phyloP scores from a whole-genome alignment of 2,329 filamentous ascomycete species.

The Aspergillus sp. region DNA sequence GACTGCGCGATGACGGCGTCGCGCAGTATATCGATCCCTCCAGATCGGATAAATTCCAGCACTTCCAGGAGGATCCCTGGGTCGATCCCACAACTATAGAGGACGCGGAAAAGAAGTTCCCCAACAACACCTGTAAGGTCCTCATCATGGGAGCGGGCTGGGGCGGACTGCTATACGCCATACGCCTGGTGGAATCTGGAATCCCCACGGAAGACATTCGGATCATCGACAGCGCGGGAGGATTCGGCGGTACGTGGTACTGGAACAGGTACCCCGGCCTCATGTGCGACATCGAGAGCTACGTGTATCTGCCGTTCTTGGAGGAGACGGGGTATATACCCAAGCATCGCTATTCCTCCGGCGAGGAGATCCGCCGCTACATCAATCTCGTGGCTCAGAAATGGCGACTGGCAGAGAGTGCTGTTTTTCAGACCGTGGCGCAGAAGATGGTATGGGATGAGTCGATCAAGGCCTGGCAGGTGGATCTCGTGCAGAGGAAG shows the following conservation, averaged over 20 bases:
- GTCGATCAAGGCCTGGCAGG: too few relatives aligned
- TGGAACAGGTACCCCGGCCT: slow-evolving; percentile 51
- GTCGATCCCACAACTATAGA: too few relatives aligned
- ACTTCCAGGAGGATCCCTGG: too few relatives aligned
- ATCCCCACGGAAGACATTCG: slow-evolving; percentile 7
- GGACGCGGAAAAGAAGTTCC: too few relatives aligned
- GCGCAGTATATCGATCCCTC: too few relatives aligned
- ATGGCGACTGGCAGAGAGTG: slow-evolving; percentile 42
- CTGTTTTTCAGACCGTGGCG: slow-evolving; percentile 18
- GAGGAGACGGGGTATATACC: slow-evolving; percentile 17
- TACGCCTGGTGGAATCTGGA: slow-evolving; percentile 1
- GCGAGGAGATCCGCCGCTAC: slow-evolving; percentile 10
- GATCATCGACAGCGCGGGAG: slow-evolving; percentile 10
- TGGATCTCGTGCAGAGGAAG: too few relatives aligned
- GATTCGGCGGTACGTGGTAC: slow-evolving; percentile 38
- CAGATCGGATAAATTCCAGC: too few relatives aligned
- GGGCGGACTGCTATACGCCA: slow-evolving; percentile 13
- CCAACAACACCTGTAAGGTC: not conserved
- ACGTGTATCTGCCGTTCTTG: slow-evolving; percentile 22
- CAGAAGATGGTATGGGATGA: too few relatives aligned
- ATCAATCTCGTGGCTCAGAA: slow-evolving; percentile 23
- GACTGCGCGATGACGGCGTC: too few relatives aligned
- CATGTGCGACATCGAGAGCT: slow-evolving; percentile 59
- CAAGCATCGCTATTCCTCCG: slow-evolving; percentile 5
- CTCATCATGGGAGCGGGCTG: slow-evolving; percentile 20